phyloP scores from a whole-genome alignment of 345 rosid species.

The Zanthoxylum bungeanum region DNA sequence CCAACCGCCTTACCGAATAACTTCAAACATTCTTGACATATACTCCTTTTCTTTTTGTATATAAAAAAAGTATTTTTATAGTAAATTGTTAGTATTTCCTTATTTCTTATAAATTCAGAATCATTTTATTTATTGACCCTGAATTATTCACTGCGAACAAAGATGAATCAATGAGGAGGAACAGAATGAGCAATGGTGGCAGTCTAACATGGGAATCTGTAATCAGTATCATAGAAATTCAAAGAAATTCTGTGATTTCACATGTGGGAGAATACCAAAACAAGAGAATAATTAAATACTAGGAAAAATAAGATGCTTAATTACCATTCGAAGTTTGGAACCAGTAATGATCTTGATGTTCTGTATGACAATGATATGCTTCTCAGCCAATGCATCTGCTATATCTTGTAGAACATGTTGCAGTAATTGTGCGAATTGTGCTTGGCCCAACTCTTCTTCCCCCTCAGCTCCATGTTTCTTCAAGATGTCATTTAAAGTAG shows the following conservation, averaged over 20 bases:
- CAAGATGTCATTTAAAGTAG: slow-evolving; percentile 58
- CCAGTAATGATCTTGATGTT: slow-evolving; percentile 61
- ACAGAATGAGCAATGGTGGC: not conserved
- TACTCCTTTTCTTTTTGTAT: not conserved
- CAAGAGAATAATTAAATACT: not conserved
- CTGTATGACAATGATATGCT: slow-evolving; percentile 44
- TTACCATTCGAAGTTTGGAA: slow-evolving; percentile 62
- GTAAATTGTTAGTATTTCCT: not conserved
- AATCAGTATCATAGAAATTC: too few species aligned
- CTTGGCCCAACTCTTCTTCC: slow-evolving; percentile 71
- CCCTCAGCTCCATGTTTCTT: slow-evolving; percentile 77
- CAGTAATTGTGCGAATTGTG: slow-evolving; percentile 80
- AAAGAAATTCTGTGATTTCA: not conserved
- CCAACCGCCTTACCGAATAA: not conserved
- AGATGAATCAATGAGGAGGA: not conserved
- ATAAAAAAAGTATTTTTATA: too few species aligned
- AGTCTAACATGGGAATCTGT: not conserved
- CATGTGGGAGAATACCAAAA: not conserved
- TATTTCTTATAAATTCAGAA: not conserved
- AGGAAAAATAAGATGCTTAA: not conserved
- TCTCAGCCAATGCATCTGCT: slow-evolving; percentile 53
- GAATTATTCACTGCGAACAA: not conserved
- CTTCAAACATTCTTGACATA: not conserved
- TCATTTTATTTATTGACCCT: not conserved
- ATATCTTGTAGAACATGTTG: slow-evolving; percentile 76